Evolutionary conservation across 2,329 filamentous ascomycete genomes (phyloP).

Genomic region (Plenodomus lindquistii): DNA sequence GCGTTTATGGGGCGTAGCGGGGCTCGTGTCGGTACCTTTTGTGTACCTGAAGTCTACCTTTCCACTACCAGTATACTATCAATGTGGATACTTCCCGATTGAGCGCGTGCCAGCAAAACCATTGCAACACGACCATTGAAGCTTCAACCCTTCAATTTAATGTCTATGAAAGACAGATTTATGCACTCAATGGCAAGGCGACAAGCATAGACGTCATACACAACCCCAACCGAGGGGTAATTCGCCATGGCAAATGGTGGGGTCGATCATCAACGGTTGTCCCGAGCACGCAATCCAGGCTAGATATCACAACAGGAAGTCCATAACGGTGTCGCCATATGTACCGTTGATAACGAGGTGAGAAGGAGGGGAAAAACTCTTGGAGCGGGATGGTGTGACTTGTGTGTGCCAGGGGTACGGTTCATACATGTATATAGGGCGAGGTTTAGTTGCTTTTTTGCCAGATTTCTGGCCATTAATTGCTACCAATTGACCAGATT

Average conservation of each 20-base stretch:
- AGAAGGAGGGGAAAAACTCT: conserved; percentile 8
- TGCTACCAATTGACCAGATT: too few relatives aligned
- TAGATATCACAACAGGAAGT: conserved; percentile 31
- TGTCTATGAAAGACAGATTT: too few relatives aligned
- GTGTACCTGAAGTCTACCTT: background rate
- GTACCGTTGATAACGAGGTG: background rate
- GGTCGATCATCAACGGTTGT: conserved; percentile 6
- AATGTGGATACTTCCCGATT: too few relatives aligned
- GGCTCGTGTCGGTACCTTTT: background rate
- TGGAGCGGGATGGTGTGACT: conserved; percentile 16
- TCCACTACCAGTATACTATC: too few relatives aligned
- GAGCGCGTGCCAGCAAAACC: too few relatives aligned
- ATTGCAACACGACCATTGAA: too few relatives aligned
- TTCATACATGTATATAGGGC: background rate
- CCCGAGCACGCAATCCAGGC: conserved; percentile 36
- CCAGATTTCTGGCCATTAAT: background rate
- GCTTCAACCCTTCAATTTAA: too few relatives aligned
- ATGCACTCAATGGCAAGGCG: too few relatives aligned
- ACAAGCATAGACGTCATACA: background rate
- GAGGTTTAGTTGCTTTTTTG: background rate
- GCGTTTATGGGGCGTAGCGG: background rate
- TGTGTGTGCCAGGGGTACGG: conserved; percentile 1
- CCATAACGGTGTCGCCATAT: conserved; percentile 16
- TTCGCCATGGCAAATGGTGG: conserved; percentile 3
- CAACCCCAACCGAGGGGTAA: conserved; percentile 1